Evolutionary conservation across 2,329 filamentous ascomycete genomes (phyloP).

Genomic region (Monosporascus sp.): DNA sequence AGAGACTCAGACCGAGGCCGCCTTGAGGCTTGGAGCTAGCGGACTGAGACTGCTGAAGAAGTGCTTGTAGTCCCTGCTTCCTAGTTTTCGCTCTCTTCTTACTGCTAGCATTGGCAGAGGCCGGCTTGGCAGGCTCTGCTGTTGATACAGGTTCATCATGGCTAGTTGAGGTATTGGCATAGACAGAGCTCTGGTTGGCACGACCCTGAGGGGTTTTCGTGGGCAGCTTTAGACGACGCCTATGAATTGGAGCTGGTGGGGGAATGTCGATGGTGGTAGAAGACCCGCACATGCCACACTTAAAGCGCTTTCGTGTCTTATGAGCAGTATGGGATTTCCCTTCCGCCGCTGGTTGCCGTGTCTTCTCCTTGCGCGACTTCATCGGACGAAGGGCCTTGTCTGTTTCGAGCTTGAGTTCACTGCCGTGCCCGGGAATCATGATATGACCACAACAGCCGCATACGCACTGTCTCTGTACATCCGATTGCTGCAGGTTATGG

Average conservation of each 20-base stretch:
- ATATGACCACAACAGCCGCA: slow-evolving; percentile 60
- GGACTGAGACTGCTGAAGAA: slow-evolving; percentile 50
- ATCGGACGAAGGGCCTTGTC: slow-evolving; percentile 45
- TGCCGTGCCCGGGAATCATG: slow-evolving; percentile 47
- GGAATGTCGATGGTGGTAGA: slow-evolving; percentile 38
- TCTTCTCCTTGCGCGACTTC: slow-evolving; percentile 9
- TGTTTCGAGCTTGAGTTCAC: slow-evolving; percentile 34
- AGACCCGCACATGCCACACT: slow-evolving; percentile 41
- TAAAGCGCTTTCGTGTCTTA: slow-evolving; percentile 34
- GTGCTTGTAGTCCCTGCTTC: slow-evolving; percentile 61
- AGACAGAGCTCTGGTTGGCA: background rate
- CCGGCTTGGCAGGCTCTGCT: slow-evolving; percentile 17
- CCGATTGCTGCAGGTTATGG: slow-evolving; percentile 38
- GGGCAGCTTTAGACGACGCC: slow-evolving; percentile 21
- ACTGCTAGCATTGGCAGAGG: slow-evolving; percentile 51
- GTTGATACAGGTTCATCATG: slow-evolving; percentile 9
- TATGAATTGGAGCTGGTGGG: slow-evolving; percentile 27
- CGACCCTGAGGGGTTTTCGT: slow-evolving; percentile 12
- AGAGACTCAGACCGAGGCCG: slow-evolving; percentile 45
- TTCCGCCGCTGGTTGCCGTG: background rate
- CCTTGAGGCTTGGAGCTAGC: slow-evolving; percentile 27
- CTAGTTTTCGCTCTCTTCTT: slow-evolving; percentile 62
- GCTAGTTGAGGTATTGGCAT: background rate
- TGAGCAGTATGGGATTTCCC: slow-evolving; percentile 4
- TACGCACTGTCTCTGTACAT: slow-evolving; percentile 48